Conservation (phyloP, 73 alveolate species). For the Paramecium tetraurelia region DNA sequence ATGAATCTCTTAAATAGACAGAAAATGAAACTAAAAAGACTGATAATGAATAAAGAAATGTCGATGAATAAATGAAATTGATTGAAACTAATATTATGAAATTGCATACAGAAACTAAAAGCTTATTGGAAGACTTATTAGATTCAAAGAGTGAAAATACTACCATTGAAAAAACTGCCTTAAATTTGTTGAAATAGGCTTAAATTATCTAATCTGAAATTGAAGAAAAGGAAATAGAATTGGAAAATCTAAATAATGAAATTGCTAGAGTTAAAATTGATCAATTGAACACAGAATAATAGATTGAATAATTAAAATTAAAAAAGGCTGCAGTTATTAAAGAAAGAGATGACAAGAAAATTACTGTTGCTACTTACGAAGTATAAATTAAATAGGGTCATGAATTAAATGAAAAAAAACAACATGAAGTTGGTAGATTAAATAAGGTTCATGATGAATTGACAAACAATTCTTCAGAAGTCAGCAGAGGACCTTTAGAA, state of each 20-base stretch:
- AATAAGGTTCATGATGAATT: slow-evolving; percentile 91
- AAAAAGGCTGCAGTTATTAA: slow-evolving; percentile 86
- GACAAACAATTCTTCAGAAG: slow-evolving; percentile 84
- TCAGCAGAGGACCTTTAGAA: slow-evolving; percentile 94
- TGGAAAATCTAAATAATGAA: slow-evolving; percentile 93
- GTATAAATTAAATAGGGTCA: slow-evolving; percentile 87
- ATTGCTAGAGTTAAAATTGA: slow-evolving; percentile 96
- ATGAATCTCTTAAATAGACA: slow-evolving; percentile 84
- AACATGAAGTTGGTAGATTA: slow-evolving; percentile 93
- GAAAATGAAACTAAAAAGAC: slow-evolving; percentile 83
- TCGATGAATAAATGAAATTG: slow-evolving; percentile 83
- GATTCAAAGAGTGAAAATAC: slow-evolving; percentile 90
- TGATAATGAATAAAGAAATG: slow-evolving; percentile 85
- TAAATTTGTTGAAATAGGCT: slow-evolving; percentile 84
- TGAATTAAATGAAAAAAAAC: slow-evolving; percentile 89
- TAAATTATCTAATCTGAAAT: slow-evolving; percentile 77
- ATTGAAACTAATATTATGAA: slow-evolving; percentile 91
- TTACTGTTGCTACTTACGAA: slow-evolving; percentile 84
- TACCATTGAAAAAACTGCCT: slow-evolving; percentile 92
- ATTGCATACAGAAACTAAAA: slow-evolving; percentile 90
- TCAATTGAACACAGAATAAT: slow-evolving; percentile 90
- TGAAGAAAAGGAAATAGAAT: slow-evolving; percentile 89
- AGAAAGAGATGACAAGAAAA: slow-evolving; percentile 92
- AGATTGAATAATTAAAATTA: slow-evolving; percentile 85
- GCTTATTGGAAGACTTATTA: slow-evolving; percentile 88